These are phyloP conservation scores for Sporisorium reilianum DNA, from an alignment of 1,284 basidiomycete species.

Conservation along the genomic window DNA sequence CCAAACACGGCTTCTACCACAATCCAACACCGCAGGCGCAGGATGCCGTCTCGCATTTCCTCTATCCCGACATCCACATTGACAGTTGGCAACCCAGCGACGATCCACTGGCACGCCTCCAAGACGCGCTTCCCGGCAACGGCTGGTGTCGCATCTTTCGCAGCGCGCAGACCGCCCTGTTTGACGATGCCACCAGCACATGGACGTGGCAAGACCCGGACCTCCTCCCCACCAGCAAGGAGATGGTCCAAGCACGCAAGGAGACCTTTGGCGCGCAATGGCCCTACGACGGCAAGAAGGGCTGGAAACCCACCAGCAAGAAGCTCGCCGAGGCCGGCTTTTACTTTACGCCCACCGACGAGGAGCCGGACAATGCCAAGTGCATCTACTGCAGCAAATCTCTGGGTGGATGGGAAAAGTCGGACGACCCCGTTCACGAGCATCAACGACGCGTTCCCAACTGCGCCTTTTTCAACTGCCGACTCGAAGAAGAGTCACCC, in stretches of 20 bases:
- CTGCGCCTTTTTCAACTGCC: slow-evolving; percentile 67
- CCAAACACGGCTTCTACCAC: slow-evolving; percentile 63
- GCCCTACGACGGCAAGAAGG: slow-evolving; percentile 67
- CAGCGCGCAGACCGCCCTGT: slow-evolving; percentile 27
- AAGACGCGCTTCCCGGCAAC: slow-evolving; percentile 37
- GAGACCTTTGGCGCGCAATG: slow-evolving; percentile 64
- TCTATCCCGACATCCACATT: slow-evolving; percentile 54
- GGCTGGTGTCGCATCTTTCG: slow-evolving; percentile 52
- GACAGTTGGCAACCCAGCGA: slow-evolving; percentile 60
- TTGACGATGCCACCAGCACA: slow-evolving; percentile 26
- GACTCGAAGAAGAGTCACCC: slow-evolving; percentile 19
- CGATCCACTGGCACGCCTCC: slow-evolving; percentile 51
- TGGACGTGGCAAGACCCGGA: slow-evolving; percentile 46
- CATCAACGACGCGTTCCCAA: slow-evolving; percentile 62
- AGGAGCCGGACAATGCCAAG: slow-evolving; percentile 64
- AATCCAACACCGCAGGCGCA: slow-evolving; percentile 41
- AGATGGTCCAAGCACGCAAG: slow-evolving; percentile 60
- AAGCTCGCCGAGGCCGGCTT: slow-evolving; percentile 69
- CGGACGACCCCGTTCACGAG: slow-evolving; percentile 67
- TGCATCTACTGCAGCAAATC: slow-evolving; percentile 66
- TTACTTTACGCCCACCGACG: slow-evolving; percentile 60
- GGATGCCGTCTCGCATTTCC: slow-evolving; percentile 60
- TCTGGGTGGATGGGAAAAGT: slow-evolving; percentile 68
- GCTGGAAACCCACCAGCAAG: slow-evolving; percentile 68
- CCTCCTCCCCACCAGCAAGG: slow-evolving; percentile 59